phyloP scores from a whole-genome alignment of 106 monocot genomes.

The Allium sativum region DNA sequence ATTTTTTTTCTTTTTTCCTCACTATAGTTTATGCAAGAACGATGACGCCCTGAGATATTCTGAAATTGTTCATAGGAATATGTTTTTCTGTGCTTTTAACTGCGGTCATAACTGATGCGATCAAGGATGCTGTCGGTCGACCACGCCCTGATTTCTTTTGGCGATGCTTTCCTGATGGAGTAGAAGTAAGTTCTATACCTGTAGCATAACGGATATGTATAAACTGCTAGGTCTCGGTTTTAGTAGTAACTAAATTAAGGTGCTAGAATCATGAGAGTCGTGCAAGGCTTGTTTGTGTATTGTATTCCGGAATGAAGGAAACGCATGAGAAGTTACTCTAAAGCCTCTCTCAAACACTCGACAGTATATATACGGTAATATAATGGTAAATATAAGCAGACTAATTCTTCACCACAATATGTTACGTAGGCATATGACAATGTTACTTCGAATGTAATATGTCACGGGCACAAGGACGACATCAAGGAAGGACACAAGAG shows the following conservation, averaged over 20 bases:
- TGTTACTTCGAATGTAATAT: slow-evolving; percentile 21
- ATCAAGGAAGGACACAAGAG: slow-evolving; percentile 52
- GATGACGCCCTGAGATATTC: neutral
- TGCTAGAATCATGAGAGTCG: too few relatives aligned
- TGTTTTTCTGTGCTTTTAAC: slow-evolving; percentile 61
- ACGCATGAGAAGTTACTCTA: too few relatives aligned
- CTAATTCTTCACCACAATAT: neutral
- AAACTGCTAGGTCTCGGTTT: too few relatives aligned
- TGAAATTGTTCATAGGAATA: slow-evolving; percentile 25
- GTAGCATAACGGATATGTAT: too few relatives aligned
- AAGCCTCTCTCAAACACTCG: too few relatives aligned
- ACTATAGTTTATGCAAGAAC: neutral
- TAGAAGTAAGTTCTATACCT: slow-evolving; percentile 11
- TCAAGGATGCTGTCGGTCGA: slow-evolving; percentile 88
- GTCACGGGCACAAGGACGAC: slow-evolving; percentile 34
- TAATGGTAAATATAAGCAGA: too few relatives aligned
- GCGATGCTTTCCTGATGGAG: slow-evolving; percentile 73
- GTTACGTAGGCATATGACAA: slow-evolving; percentile 19
- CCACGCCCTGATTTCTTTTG: slow-evolving; percentile 73
- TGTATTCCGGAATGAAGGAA: too few relatives aligned
- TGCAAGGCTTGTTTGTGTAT: too few relatives aligned
- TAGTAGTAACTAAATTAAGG: too few relatives aligned
- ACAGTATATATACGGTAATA: too few relatives aligned
- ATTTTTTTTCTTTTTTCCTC: neutral
- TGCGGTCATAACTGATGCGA: slow-evolving; percentile 66